A percentile compares a stretch with the other conserved stretches of the same genome.
These are phyloP conservation scores for Sugiyamaella novakii DNA, from an alignment of 1,139 yeast genomes.

Conservation along the genomic window DNA sequence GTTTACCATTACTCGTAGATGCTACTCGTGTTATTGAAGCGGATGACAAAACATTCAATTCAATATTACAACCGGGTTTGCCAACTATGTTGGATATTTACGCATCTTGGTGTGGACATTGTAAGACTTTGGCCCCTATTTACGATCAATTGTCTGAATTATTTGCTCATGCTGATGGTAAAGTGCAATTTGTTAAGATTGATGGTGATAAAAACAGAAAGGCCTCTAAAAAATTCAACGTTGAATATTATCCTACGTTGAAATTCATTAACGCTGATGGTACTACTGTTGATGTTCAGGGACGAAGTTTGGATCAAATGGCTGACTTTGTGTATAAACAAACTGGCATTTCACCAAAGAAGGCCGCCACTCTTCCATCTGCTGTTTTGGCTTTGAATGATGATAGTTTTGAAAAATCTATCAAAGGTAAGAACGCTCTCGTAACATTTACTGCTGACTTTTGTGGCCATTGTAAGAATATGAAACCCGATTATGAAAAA, in stretches of 20 bases:
- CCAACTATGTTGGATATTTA: slow-evolving; percentile 71
- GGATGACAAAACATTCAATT: slow-evolving; percentile 54
- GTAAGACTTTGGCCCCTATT: slow-evolving; percentile 66
- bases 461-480: slow-evolving; percentile 75
- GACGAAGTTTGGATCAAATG: slow-evolving; percentile 48
- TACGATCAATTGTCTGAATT: slow-evolving; percentile 62
- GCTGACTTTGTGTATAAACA: slow-evolving; percentile 51
- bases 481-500: slow-evolving; percentile 66
- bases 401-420: slow-evolving; percentile 31
- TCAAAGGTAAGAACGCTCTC: slow-evolving; percentile 35
- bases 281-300: slow-evolving; percentile 38
- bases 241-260: slow-evolving; percentile 68
- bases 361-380: slow-evolving; percentile 22
- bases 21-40: slow-evolving; percentile 47
- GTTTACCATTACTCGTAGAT: slow-evolving; percentile 11
- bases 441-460: slow-evolving; percentile 67
- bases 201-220: slow-evolving; percentile 67
- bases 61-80: slow-evolving; percentile 58
- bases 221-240: slow-evolving; percentile 56
- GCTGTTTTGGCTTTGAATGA: slow-evolving; percentile 47
- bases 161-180: slow-evolving; percentile 50
- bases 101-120: slow-evolving; percentile 85
- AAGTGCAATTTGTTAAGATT: slow-evolving; percentile 53
- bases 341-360: slow-evolving; percentile 46
- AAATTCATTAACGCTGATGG: slow-evolving; percentile 52